Evolutionary conservation across 495 filamentous ascomycete species (phyloP), one percentile per base, ranked within the genome.

Genomic region (Geopyxis carbonaria): DNA sequence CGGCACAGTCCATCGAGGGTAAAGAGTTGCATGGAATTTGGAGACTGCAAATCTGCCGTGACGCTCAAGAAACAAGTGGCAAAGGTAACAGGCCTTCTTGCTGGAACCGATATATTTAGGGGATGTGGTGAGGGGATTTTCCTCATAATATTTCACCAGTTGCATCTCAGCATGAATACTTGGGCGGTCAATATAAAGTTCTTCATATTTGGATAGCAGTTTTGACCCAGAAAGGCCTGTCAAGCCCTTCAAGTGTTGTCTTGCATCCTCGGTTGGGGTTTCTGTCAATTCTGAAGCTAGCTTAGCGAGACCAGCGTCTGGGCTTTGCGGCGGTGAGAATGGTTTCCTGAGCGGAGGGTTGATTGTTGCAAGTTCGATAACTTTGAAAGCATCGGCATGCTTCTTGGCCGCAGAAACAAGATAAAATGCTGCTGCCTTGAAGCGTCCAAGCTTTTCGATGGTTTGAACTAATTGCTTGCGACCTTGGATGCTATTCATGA

Each of bases 111-210:
- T 56, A 34, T 55, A 50, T 10, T 27, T 31, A 2, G 52, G 52
- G 10, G 38, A 33, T 10, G 42, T 34, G 18, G 40, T 43, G 21
- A 36, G 20, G 9, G 52, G 36, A 24, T 55, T 50, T 38, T 56
- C 52, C 20, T 55, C 51, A 18, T 56, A 56, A 31, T 46, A 56
- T 31, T 55, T 56, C 27, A 56, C 46, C 14, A 56, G 15, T 27
- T 56, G 52, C 22, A 56, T 55, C 39, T 56, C 52, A 10, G 52
- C 52, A 27, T 56, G 52, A n/a, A 49, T 46, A 4, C 28, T 42
- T 13, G 51, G 52, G 14, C 35, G 15, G 1, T 29, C 38, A 14
- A 46, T 43, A 19, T 50, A 56, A 8, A 50, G 32, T 8, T 56
- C 52, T 23, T 47, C 45, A 19, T 47, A 55, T 21, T 43, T 42